Percentiles rank a stretch among this genome's conserved stretches.
phyloP scores from a whole-genome alignment of 768 basidiomycete species.

The Mycena leptocephala region DNA sequence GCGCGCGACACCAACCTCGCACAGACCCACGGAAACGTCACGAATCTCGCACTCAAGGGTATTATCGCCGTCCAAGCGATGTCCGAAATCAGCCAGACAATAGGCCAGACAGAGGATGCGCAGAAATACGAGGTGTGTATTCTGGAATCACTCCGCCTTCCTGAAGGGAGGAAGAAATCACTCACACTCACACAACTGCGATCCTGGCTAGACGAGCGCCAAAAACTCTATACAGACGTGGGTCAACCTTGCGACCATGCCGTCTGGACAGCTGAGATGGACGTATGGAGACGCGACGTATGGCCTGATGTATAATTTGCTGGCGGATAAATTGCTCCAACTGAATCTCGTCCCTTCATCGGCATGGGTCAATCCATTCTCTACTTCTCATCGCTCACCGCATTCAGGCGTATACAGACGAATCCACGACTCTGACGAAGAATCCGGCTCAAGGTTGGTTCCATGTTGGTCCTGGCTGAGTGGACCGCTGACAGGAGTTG shows the following conservation, averaged over 20 bases:
- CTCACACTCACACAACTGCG: no score
- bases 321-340: slow-evolving; percentile 63
- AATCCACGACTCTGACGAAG: not conserved
- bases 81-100: no score
- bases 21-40: slow-evolving; percentile 54
- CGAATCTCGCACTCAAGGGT: slow-evolving; percentile 75
- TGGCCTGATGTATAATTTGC: slow-evolving; percentile 68
- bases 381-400: not conserved
- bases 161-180: no score
- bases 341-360: slow-evolving; percentile 54
- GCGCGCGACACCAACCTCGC: slow-evolving; percentile 1
- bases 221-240: slow-evolving; percentile 4
- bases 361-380: not conserved
- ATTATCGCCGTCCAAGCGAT: slow-evolving; percentile 68
- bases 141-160: no score
- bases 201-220: not conserved
- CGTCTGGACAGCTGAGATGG: slow-evolving; percentile 33
- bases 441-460: not conserved
- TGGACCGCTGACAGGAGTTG: no score
- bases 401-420: not conserved
- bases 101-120: slow-evolving; percentile 44
- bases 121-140: slow-evolving; percentile 45
- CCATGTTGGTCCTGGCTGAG: no score
- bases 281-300: slow-evolving; percentile 37
- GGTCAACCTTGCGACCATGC: slow-evolving; percentile 18